Conservation (phyloP, 257 asterid genomes). For the Jasminum sambac region DNA sequence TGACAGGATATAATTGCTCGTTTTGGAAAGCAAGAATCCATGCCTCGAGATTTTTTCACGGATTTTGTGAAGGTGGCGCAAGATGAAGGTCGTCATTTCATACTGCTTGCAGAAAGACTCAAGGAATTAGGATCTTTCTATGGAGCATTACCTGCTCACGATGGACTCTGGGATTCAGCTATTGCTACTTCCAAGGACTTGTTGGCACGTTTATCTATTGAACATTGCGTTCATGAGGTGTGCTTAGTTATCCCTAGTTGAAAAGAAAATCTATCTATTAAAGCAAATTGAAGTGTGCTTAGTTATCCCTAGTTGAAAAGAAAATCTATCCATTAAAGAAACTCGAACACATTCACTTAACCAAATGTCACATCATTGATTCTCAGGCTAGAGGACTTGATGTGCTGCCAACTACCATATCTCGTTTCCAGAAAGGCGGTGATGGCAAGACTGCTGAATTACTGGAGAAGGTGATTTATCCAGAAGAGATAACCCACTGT, state of each 20-base stretch:
- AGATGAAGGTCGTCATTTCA: slow-evolving; percentile 94
- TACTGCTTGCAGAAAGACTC: slow-evolving; percentile 75
- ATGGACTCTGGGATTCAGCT: slow-evolving; percentile 99
- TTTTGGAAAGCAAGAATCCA: slow-evolving; percentile 75
- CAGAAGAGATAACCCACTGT: slow-evolving; percentile 92
- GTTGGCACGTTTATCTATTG: slow-evolving; percentile 81
- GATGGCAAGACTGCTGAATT: slow-evolving; percentile 78
- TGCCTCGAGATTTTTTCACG: slow-evolving; percentile 90
- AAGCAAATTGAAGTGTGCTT: not conserved
- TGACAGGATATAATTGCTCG: slow-evolving; percentile 90
- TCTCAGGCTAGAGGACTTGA: slow-evolving; percentile 94
- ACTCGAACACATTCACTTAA: slow-evolving; percentile 9
- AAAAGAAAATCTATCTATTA: slow-evolving; percentile 1
- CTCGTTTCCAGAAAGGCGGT: slow-evolving; percentile 88
- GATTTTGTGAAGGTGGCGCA: slow-evolving; percentile 97
- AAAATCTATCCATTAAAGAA: not conserved
- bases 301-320: slow-evolving; percentile 20
- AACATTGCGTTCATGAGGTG: slow-evolving; percentile 98
- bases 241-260: slow-evolving; percentile 19
- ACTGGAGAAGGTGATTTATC: slow-evolving; percentile 79
- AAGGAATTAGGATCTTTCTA: slow-evolving; percentile 83
- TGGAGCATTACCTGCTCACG: slow-evolving; percentile 95
- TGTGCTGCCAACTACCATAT: slow-evolving; percentile 88
- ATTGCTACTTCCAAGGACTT: slow-evolving; percentile 76
- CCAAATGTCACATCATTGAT: not conserved